Conservation (phyloP, 2,329 filamentous ascomycete genomes). For the Seiridium cupressi region DNA sequence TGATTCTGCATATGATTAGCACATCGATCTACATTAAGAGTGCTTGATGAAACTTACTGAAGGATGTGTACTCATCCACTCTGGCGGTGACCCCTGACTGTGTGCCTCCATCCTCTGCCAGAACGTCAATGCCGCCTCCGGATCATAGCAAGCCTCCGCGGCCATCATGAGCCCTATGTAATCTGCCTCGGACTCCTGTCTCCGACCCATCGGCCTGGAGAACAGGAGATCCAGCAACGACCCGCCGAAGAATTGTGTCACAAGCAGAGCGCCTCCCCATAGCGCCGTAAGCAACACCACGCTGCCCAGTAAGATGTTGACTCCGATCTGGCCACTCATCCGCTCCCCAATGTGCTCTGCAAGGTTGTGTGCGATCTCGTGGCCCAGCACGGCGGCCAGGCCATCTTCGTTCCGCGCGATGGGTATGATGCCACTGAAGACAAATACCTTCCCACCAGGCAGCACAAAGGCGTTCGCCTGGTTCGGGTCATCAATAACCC, state of each 20-base stretch:
- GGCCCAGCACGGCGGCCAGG: slow-evolving; percentile 72
- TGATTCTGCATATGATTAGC: slow-evolving; percentile 44
- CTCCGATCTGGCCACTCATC: slow-evolving; percentile 51
- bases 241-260: slow-evolving; percentile 38
- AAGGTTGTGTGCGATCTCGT: slow-evolving; percentile 77
- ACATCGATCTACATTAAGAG: neutral
- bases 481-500: slow-evolving; percentile 66
- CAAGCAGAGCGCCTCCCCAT: slow-evolving; percentile 40
- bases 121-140: slow-evolving; percentile 62
- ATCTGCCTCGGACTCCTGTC: slow-evolving; percentile 76
- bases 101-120: slow-evolving; percentile 65
- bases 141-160: slow-evolving; percentile 76
- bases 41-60: slow-evolving; percentile 45
- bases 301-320: slow-evolving; percentile 49
- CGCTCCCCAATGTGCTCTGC: slow-evolving; percentile 68
- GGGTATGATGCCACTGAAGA: slow-evolving; percentile 71
- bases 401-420: slow-evolving; percentile 66
- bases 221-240: slow-evolving; percentile 63
- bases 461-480: slow-evolving; percentile 75
- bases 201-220: slow-evolving; percentile 64
- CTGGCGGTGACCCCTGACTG: slow-evolving; percentile 52
- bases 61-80: slow-evolving; percentile 76
- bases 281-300: slow-evolving; percentile 46
- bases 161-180: slow-evolving; percentile 83
- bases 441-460: slow-evolving; percentile 77